Conservation (phyloP, 495 filamentous ascomycete genomes). For the Staphylotrichum longicolle region DNA sequence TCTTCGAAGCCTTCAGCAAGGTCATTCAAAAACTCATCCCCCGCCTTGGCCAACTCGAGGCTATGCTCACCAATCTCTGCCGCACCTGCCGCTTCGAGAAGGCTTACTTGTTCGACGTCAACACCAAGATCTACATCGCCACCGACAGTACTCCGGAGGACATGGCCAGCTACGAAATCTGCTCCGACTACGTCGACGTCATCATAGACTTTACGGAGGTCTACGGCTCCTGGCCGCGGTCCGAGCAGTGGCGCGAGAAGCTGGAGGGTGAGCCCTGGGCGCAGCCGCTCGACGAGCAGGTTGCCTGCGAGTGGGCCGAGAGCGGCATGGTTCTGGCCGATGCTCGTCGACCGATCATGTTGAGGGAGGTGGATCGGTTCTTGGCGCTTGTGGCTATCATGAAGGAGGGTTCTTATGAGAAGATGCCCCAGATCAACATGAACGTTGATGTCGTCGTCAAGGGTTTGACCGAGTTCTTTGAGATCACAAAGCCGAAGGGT, state of each 20-base stretch:
- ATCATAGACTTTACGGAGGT: constrained; percentile 95
- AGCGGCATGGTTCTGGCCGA: constrained; percentile 75
- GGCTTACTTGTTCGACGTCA: constrained; percentile 92
- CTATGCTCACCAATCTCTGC: constrained; percentile 83
- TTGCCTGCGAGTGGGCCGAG: constrained; percentile 67
- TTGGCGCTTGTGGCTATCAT: constrained; percentile 75
- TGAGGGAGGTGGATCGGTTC: constrained; percentile 88
- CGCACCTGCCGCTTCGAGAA: constrained; percentile 93
- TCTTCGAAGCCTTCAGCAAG: constrained; percentile 97
- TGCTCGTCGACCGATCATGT: constrained; percentile 75
- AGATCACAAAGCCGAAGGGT: constrained; percentile 52
- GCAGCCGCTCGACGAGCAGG: constrained; percentile 62
- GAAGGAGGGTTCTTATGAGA: constrained; percentile 60
- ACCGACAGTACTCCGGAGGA: constrained; percentile 91
- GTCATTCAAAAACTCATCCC: constrained; percentile 97
- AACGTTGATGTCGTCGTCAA: constrained; percentile 56
- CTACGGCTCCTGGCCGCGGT: constrained; percentile 71
- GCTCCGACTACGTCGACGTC: constrained; percentile 95
- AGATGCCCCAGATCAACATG: constrained; percentile 58
- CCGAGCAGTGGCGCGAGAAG: constrained; percentile 48
- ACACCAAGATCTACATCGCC: constrained; percentile 97
- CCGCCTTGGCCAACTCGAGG: constrained; percentile 85
- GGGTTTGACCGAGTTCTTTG: constrained; percentile 55
- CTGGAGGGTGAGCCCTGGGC: constrained; percentile 60
- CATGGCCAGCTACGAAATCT: constrained; percentile 93